Evolutionary conservation across 1,284 basidiomycete species (phyloP), one percentile per base, ranked within the genome.

Genomic region (Fomitopsis pinicola): DNA sequence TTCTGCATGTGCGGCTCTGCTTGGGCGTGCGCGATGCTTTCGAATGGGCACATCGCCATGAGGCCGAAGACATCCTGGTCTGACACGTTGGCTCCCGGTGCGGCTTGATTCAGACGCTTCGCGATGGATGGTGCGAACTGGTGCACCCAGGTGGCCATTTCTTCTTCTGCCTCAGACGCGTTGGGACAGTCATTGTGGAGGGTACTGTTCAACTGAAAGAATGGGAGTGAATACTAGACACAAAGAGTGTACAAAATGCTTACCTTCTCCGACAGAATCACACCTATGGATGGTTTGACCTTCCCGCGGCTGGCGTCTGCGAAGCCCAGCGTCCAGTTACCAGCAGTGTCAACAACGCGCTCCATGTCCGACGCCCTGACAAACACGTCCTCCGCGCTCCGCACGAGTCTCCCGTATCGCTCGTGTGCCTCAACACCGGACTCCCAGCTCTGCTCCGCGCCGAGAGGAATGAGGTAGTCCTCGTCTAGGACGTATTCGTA

Each of bases 11-110:
- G 28, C 5, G 36, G 28, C 7, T 30, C 40, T 9, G 61, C 48
- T 1, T 63, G 70, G 64, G 80, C 78, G 10, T 77, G 76, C 2
- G 80, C 82, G 14, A 85, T 80, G 8, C 84, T 86, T 63, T 94
- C 89, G 70, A 93, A 94, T 0, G 90, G 82, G 72, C 94, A 95
- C 61, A 95, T 78, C 2, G 85, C 80, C 68, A 92, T 84, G 42
- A 95, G 73, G 61, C 78, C 80, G 50, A 82, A 77, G 0, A 87
- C 75, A 65, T 95, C 90, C 5, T 69, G 65, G 19, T 79, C 68
- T 1, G 76, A 78, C 30, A 95, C 71, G 19, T 84, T 78, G 2
- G 88, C 84, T 10, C 85, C 86, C 0, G 86, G 85, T 2, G 85
- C 85, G 26, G 79, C 75, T 9, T 71, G 59, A 66, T 90, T 89